Evolutionary conservation across 2,329 filamentous ascomycete species (phyloP).

Genomic region (Monilinia fructicola): DNA sequence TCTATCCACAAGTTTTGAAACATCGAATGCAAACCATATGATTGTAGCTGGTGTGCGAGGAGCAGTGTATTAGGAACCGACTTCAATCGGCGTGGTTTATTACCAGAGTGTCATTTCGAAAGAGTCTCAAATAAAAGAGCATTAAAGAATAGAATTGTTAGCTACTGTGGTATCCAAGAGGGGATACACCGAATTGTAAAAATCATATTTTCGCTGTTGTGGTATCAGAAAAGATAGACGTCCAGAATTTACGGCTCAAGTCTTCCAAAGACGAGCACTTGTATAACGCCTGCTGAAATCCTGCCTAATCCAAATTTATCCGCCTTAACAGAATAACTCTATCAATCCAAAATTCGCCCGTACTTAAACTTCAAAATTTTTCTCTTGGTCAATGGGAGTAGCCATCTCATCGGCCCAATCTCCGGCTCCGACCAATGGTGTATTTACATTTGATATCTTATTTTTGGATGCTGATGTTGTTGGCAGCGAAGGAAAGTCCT

Average conservation of each 20-base stretch:
- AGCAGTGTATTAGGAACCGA: too few relatives aligned
- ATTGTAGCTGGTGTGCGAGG: too few relatives aligned
- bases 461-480: background rate
- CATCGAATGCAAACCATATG: too few relatives aligned
- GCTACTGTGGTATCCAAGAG: constrained; percentile 12
- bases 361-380: constrained; percentile 14
- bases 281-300: constrained; percentile 7
- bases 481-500: constrained; percentile 37
- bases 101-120: background rate
- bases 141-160: background rate
- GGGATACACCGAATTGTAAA: too few relatives aligned
- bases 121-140: background rate
- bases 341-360: background rate
- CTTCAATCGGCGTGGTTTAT: background rate
- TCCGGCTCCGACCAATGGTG: constrained; percentile 24
- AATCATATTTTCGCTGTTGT: constrained; percentile 1
- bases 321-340: background rate
- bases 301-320: constrained; percentile 2
- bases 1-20: too few relatives aligned
- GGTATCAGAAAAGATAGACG: background rate
- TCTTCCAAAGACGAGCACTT: constrained; percentile 7
- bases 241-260: constrained; percentile 4
- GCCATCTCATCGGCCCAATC: constrained; percentile 40
- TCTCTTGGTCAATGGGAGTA: constrained; percentile 35
- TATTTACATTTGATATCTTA: constrained; percentile 25